Base-by-base conservation (phyloP, 139 green algal genomes). In the Chlorella sp. region DNA sequence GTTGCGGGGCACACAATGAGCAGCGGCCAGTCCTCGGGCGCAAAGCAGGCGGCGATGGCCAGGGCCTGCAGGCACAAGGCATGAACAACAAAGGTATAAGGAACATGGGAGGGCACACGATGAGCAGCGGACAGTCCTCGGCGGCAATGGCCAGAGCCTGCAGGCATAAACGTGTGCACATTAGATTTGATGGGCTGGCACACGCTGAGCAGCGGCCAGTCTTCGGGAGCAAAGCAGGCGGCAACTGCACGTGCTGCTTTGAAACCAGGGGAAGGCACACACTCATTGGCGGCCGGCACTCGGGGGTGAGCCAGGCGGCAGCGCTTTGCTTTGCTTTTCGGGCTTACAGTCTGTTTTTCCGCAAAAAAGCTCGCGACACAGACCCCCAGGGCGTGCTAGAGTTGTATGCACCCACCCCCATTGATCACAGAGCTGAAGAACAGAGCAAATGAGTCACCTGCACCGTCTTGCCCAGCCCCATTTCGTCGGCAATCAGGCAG, bases 1-100 rank as follows among this genome's bases (percentile, higher is more conserved):
- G 96, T 97, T 2, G 95, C 94, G 3, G 96, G 96, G 7, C 87
- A 90, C 24, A 98, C 91, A 82, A 98, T 94, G n/a, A 98, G 92
- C 64, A 91, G 94, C 0, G 96, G 96, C 95, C 95, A 97, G 88
- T 91, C 88, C 81, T 98, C 93, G 21, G 96, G 93, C 32, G 89
- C 73, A 89, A 96, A 98, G 86, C 88, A 94, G 39, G 87, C 85
- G n/a, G 95, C 86, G n/a, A 97, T 85, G 21, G 90, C 91, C 53
- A 94, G 92, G 7, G 92, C 91, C 78, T 96, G 93, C 83, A 97
- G 92, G 37, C 21, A 18, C 16, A 68, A 2, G 95, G 96, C 93
- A 97, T 96, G 73, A 9, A 26, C 24, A 66, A 15, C 4, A 22
- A 79, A 30, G 5, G 39, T 30, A 36, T 21, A 34, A 48, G 73